These are phyloP conservation scores for Solanum corneliomulleri DNA, from an alignment of 257 asterid species.

Conservation along the genomic window DNA sequence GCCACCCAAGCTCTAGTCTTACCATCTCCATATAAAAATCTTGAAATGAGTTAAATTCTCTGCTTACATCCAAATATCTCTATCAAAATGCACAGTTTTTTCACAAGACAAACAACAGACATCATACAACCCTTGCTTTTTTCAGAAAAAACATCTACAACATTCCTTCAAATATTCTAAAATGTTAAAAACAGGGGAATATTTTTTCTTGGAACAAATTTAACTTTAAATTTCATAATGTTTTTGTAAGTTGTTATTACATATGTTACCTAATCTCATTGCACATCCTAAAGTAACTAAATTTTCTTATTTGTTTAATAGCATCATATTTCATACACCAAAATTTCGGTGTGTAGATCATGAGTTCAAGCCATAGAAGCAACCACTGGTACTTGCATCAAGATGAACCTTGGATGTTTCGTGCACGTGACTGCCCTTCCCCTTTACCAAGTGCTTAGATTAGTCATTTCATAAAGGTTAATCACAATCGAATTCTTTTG, in stretches of 20 bases:
- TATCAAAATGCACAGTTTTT: neutral
- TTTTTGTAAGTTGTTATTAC: neutral
- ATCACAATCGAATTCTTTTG: neutral
- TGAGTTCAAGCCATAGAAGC: neutral
- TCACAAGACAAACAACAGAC: neutral
- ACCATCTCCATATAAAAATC: neutral
- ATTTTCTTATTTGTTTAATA: neutral
- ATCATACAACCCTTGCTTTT: neutral
- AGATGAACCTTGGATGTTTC: neutral
- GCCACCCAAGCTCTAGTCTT: neutral
- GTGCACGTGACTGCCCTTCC: neutral
- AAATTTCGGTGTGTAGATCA: neutral
- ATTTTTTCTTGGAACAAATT: neutral
- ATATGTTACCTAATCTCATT: neutral
- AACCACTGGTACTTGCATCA: neutral
- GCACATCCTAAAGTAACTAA: neutral
- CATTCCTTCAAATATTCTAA: neutral
- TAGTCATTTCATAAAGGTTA: neutral
- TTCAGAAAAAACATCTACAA: neutral
- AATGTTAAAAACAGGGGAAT: neutral
- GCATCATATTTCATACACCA: neutral
- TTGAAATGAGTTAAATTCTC: neutral
- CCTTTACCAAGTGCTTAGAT: neutral
- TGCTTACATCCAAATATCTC: neutral
- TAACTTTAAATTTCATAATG: neutral